Evolutionary conservation across 371 early-diverging fungal species (phyloP).

Genomic region (Mycotypha africana): DNA sequence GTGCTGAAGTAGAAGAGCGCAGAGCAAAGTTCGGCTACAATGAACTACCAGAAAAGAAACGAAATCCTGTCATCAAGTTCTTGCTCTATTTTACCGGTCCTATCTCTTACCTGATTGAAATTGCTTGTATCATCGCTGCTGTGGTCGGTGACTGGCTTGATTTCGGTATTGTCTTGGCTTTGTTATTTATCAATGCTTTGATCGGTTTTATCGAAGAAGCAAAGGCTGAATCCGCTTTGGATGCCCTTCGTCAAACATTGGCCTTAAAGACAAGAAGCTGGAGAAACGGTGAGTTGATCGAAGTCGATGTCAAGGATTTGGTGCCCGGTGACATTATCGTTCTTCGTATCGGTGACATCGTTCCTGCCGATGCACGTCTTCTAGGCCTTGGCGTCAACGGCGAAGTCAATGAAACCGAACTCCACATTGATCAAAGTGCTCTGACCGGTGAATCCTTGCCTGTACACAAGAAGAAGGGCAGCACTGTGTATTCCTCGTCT

Average conservation of each 20-base stretch:
- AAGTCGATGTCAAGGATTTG: constrained; percentile 72
- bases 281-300: constrained; percentile 71
- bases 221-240: constrained; percentile 87
- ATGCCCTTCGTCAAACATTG: constrained; percentile 83
- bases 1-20: constrained; percentile 54
- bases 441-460: constrained; percentile 94
- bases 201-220: constrained; percentile 90
- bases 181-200: constrained; percentile 81
- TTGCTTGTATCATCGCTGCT: constrained; percentile 69
- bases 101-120: constrained; percentile 85
- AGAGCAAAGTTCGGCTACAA: constrained; percentile 57
- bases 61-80: constrained; percentile 80
- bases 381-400: constrained; percentile 82
- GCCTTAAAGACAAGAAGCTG: constrained; percentile 75
- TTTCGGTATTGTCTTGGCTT: constrained; percentile 78
- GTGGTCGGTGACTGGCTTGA: constrained; percentile 78
- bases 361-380: constrained; percentile 87
- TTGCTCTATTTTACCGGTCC: constrained; percentile 87
- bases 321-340: constrained; percentile 88
- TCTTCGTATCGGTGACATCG: constrained; percentile 87
- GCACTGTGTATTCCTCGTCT: constrained; percentile 81
- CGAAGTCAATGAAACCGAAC: constrained; percentile 61
- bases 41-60: constrained; percentile 74
- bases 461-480: constrained; percentile 75
- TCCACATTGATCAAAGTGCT: constrained; percentile 90